Evolutionary conservation across 352 stramenopile species (phyloP), one percentile per base, ranked within the genome.

Genomic region (Salisapilia sapeloensis): DNA sequence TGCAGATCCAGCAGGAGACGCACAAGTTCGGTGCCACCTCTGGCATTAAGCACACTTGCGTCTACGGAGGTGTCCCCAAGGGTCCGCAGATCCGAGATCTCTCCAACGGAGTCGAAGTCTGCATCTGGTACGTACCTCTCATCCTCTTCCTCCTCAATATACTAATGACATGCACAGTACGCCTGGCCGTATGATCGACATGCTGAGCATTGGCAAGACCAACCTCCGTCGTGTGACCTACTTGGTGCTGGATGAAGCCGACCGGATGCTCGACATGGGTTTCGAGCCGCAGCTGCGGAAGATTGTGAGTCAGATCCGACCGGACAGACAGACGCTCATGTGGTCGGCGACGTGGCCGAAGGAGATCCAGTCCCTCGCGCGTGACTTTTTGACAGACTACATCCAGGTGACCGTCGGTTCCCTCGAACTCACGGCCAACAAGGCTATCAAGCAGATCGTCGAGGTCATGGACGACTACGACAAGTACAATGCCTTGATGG

Each of bases 31-130:
- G 93, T 22, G 52, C 58, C 2, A 96, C 77, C 21, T 97, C 80
- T 9, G 95, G 96, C 49, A 98, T 99, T 54, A 98, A 98, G 52
- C 98, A 97, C 56, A 99, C 94, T 27, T 97, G 95, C 44, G 84
- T 99, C 11, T 99, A 99, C 51, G 96, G 95, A 34, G 96, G 95
- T 60, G 95, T 98, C 13, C 89, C 92, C 12, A 98, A 99, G 63
- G 63, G 78, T 11, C 62, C 60, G 13, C 91, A 97, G 61, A 83
- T 86, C 20, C 55, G 60, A 24, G 84, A 92, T 28, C 52, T 96
- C 24, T 60, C 60, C 42, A 67, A 67, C 18, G 67, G 71, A 40
- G 74, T 87, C 4, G 67, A 87, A 40, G 81, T 90, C 20, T 89
- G 74, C 40, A 89, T 89, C 44, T 89, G 74, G 56, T 65, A 37